phyloP scores from a whole-genome alignment of 106 monocot species.

The Acanthochlamys bracteata region DNA sequence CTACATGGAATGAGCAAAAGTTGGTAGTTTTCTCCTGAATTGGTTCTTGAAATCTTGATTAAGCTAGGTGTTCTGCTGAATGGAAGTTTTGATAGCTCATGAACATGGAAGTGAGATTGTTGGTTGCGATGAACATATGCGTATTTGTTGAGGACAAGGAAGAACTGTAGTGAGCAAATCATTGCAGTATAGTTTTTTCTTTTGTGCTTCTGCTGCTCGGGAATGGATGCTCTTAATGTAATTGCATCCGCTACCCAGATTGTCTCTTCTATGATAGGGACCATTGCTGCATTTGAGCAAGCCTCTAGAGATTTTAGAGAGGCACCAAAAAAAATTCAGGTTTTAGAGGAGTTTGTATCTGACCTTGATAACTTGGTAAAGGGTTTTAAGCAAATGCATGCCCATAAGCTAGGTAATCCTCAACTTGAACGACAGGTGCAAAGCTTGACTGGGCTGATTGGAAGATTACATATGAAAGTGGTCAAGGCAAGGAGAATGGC shows the following conservation, averaged over 20 bases:
- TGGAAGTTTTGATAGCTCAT: too few relatives aligned
- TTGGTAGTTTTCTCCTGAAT: too few relatives aligned
- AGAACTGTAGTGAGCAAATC: too few relatives aligned
- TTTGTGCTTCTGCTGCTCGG: not conserved
- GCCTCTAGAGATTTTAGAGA: constrained; percentile 24
- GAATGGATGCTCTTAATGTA: constrained; percentile 32
- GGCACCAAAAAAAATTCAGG: constrained; percentile 28
- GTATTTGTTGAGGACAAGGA: too few relatives aligned
- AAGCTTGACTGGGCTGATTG: constrained; percentile 27
- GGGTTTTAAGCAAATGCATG: constrained; percentile 20
- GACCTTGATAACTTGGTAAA: constrained; percentile 29
- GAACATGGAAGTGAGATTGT: too few relatives aligned
- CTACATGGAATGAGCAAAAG: too few relatives aligned
- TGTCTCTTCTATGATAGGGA: constrained; percentile 36
- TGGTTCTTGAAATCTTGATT: too few relatives aligned
- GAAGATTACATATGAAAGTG: constrained; percentile 20
- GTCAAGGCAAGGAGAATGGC: constrained; percentile 26
- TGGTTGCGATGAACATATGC: too few relatives aligned
- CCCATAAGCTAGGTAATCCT: constrained; percentile 25
- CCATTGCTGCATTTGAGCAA: constrained; percentile 29
- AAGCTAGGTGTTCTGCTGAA: too few relatives aligned
- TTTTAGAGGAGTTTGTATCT: constrained; percentile 39
- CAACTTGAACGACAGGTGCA: constrained; percentile 24
- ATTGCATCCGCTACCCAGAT: constrained; percentile 40
- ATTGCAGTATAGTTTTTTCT: not conserved